Conservation (phyloP, 768 basidiomycete genomes). For the Tricholoma saponaceum region DNA sequence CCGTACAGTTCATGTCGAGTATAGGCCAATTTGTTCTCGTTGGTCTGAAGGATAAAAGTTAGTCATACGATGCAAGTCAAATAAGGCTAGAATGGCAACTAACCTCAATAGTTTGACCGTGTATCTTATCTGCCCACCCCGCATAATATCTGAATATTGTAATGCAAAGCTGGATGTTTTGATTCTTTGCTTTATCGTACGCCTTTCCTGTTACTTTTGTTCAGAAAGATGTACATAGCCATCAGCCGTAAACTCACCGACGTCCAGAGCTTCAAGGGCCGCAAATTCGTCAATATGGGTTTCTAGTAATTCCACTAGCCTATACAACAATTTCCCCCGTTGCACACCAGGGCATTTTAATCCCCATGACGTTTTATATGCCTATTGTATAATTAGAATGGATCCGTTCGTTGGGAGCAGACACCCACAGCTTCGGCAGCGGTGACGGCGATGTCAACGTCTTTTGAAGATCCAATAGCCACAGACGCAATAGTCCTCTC, state of each 20-base stretch:
- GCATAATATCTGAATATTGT: too few species aligned
- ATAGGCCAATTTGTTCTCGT: neutral
- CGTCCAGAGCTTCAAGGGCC: constrained; percentile 20
- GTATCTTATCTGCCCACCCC: neutral
- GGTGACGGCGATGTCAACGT: constrained; percentile 33
- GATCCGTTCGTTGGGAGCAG: too few species aligned
- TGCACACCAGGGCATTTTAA: constrained; percentile 49
- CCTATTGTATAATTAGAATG: too few species aligned
- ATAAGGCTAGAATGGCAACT: too few species aligned
- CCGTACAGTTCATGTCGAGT: neutral
- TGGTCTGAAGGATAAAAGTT: too few species aligned
- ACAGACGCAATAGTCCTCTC: constrained; percentile 56
- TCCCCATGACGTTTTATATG: constrained; percentile 59
- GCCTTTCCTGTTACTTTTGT: too few species aligned
- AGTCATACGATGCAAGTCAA: too few species aligned
- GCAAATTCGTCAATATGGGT: constrained; percentile 21
- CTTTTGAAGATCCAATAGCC: constrained; percentile 54
- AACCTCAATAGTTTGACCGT: neutral
- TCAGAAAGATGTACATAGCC: too few species aligned
- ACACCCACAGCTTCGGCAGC: too few species aligned
- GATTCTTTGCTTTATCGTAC: too few species aligned
- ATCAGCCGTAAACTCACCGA: too few species aligned
- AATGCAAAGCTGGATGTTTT: too few species aligned
- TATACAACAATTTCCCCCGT: constrained; percentile 22
- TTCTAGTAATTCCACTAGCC: constrained; percentile 25